Conservation (phyloP, 2,329 filamentous ascomycete species). For the Neonectria hederae region DNA sequence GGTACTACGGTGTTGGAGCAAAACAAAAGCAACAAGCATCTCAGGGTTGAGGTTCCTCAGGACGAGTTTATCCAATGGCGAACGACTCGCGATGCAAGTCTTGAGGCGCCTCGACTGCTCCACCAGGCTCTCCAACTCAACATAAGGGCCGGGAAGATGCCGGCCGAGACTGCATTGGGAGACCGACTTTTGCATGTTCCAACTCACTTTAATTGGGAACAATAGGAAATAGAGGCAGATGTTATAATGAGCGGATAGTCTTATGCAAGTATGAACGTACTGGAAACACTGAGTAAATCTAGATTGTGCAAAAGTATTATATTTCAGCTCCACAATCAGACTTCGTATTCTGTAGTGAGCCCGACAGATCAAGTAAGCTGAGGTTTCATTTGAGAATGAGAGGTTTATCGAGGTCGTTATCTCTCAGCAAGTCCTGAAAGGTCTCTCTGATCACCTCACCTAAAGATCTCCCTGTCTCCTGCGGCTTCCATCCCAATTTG, state of each 20-base stretch:
- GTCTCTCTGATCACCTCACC: background rate
- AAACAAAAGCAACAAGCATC: slow-evolving; percentile 54
- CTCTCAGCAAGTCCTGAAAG: background rate
- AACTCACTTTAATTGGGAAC: background rate
- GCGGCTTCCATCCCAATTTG: background rate
- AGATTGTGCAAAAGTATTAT: no score
- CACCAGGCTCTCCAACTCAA: slow-evolving; percentile 62
- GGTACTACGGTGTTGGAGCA: slow-evolving; percentile 57
- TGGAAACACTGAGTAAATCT: no score
- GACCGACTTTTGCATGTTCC: background rate
- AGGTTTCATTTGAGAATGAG: background rate
- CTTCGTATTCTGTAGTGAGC: background rate
- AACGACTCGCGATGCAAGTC: slow-evolving; percentile 50
- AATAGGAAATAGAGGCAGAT: background rate
- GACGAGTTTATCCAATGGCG: slow-evolving; percentile 55
- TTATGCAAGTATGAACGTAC: no score
- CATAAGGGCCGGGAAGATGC: slow-evolving; percentile 57
- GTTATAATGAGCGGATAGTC: no score
- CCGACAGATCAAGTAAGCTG: background rate
- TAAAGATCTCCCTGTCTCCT: background rate
- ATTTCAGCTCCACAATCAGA: background rate
- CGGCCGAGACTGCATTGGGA: slow-evolving; percentile 26
- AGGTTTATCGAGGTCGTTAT: background rate
- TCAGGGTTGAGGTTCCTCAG: slow-evolving; percentile 51
- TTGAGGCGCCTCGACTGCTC: slow-evolving; percentile 56